Conservation (phyloP, 192 early-diverging fungal genomes). For the Umbelopsis ramanniana region DNA sequence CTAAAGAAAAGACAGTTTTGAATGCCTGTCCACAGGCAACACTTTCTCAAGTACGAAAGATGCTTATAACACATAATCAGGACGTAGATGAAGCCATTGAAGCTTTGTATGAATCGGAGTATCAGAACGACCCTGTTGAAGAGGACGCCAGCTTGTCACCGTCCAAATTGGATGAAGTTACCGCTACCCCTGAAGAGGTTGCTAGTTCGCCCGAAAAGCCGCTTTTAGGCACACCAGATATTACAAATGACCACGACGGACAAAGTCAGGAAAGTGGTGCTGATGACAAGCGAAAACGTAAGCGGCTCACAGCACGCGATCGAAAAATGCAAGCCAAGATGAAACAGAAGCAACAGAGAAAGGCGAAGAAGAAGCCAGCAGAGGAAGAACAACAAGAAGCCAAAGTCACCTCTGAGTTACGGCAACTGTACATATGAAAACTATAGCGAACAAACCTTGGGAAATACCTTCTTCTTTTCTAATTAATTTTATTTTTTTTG, state of each 20-base stretch:
- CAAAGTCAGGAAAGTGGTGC: constrained; percentile 1
- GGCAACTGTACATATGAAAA: constrained; percentile 23
- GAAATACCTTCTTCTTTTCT: too few species aligned
- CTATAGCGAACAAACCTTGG: background rate
- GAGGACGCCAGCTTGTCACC: background rate
- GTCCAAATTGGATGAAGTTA: background rate
- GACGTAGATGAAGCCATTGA: constrained; percentile 60
- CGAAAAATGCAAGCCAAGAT: constrained; percentile 29
- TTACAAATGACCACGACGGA: background rate
- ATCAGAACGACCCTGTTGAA: background rate
- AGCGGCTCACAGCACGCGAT: constrained; percentile 17
- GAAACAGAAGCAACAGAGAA: constrained; percentile 27
- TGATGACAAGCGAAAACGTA: constrained; percentile 11
- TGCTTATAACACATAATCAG: constrained; percentile 49
- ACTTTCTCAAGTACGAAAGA: constrained; percentile 48
- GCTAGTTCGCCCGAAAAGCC: background rate
- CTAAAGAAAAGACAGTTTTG: constrained; percentile 63
- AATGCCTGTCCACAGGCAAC: constrained; percentile 55
- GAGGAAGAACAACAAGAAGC: constrained; percentile 22
- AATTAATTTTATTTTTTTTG: too few species aligned
- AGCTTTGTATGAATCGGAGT: constrained; percentile 42
- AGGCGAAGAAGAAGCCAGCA: constrained; percentile 20
- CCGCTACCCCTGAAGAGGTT: background rate
- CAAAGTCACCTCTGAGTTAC: constrained; percentile 19
- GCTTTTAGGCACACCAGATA: background rate